These are phyloP conservation scores for Leptosphaerulina australis DNA, from an alignment of 2,329 filamentous ascomycete species.

Conservation along the genomic window DNA sequence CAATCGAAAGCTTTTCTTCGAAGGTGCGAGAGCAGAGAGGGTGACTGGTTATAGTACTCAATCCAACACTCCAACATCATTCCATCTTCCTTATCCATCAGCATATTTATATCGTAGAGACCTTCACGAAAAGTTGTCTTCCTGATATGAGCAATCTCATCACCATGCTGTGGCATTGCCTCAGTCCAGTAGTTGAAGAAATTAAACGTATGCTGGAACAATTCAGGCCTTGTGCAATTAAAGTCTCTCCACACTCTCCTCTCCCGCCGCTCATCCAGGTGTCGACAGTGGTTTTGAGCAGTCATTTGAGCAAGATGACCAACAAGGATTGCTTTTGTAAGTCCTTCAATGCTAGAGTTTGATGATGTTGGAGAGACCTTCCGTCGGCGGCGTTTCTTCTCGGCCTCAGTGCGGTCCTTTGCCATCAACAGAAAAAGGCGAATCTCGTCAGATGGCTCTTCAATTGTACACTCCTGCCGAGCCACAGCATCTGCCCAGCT, in stretches of 20 bases:
- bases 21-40: not conserved
- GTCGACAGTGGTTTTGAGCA: not conserved
- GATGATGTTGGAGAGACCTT: not conserved
- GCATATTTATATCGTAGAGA: not conserved
- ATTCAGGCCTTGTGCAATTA: not conserved
- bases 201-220: not conserved
- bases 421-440: not conserved
- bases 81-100: not conserved
- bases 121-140: not conserved
- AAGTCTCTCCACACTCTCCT: not conserved
- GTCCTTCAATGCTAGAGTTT: slow-evolving; percentile 1
- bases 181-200: not conserved
- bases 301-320: slow-evolving; percentile 3
- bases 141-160: not conserved
- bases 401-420: not conserved
- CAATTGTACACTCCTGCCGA: not conserved
- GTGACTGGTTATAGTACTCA: not conserved
- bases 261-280: not conserved
- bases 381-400: not conserved
- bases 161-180: not conserved
- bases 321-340: slow-evolving; percentile 1
- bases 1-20: not conserved
- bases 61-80: not conserved
- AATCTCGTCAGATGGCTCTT: not conserved
- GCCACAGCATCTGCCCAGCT: not conserved